Evolutionary conservation across 257 asterid species (phyloP).

Genomic region (Verbascum thapsus): DNA sequence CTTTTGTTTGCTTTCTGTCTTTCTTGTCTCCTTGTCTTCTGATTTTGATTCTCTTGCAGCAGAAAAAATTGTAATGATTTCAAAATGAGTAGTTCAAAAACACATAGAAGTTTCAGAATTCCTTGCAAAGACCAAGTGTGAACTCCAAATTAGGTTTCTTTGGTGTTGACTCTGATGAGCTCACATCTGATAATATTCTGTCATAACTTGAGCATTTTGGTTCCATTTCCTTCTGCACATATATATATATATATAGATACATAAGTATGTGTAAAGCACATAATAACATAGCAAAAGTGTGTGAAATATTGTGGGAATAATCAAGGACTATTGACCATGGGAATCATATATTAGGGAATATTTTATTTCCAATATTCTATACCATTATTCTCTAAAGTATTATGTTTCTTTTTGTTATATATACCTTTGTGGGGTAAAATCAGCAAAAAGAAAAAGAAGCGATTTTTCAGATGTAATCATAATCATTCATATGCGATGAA

Average conservation of each 20-base stretch:
- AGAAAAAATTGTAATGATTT: conserved; percentile 50
- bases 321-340: conserved; percentile 26
- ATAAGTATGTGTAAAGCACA: too few relatives aligned
- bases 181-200: conserved; percentile 65
- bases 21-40: conserved; percentile 70
- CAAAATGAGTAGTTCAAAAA: conserved; percentile 50
- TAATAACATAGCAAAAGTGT: conserved; percentile 22
- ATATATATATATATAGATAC: not conserved
- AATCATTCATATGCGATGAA: too few relatives aligned
- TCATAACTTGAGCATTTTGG: conserved; percentile 57
- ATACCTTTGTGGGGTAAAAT: too few relatives aligned
- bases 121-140: conserved; percentile 70
- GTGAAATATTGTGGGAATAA: conserved; percentile 29
- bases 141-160: conserved; percentile 89
- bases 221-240: conserved; percentile 58
- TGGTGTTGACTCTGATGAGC: conserved; percentile 75
- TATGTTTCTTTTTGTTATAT: not conserved
- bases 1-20: conserved; percentile 79
- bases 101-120: conserved; percentile 30
- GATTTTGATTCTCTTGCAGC: conserved; percentile 66
- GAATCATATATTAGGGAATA: not conserved
- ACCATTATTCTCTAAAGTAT: not conserved
- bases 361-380: not conserved
- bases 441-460: not conserved
- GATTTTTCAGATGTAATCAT: too few relatives aligned